Conservation (phyloP, 139 green algal genomes). For the Coelastrella sp. region DNA sequence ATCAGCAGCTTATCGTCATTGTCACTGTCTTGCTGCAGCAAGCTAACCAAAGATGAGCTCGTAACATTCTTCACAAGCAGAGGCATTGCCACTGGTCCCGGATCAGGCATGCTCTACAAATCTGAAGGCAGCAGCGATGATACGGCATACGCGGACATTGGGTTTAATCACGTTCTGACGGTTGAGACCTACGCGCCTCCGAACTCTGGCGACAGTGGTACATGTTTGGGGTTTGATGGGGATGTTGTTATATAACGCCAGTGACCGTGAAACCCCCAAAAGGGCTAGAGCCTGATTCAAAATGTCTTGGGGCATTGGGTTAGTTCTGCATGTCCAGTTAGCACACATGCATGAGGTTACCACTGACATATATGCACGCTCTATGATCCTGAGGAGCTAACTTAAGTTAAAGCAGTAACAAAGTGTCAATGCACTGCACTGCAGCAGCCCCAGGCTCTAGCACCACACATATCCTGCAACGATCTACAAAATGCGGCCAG, state of each 20-base stretch:
- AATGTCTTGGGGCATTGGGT: too few relatives aligned
- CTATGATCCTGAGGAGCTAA: too few relatives aligned
- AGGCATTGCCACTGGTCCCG: conserved; percentile 2
- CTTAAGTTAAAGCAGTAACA: too few relatives aligned
- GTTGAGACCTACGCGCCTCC: neutral
- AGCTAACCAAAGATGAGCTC: neutral
- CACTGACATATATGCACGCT: too few relatives aligned
- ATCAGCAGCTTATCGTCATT: neutral
- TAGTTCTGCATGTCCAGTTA: too few relatives aligned
- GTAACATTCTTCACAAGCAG: neutral
- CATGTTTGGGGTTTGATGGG: neutral
- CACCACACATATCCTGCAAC: too few relatives aligned
- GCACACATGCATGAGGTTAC: too few relatives aligned
- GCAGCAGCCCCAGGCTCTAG: too few relatives aligned
- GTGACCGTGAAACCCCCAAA: too few relatives aligned
- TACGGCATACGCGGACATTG: neutral
- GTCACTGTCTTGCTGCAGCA: neutral
- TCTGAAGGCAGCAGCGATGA: conserved; percentile 1
- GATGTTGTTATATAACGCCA: neutral
- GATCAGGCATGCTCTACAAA: conserved; percentile 1
- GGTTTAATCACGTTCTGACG: neutral
- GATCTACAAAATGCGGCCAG: too few relatives aligned
- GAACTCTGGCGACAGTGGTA: neutral
- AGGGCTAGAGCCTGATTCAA: too few relatives aligned
- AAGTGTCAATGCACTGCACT: too few relatives aligned